Evolutionary conservation across 148 eudicot species (phyloP), one percentile per base, ranked within the genome.

Genomic region (Limonium bicolor): DNA sequence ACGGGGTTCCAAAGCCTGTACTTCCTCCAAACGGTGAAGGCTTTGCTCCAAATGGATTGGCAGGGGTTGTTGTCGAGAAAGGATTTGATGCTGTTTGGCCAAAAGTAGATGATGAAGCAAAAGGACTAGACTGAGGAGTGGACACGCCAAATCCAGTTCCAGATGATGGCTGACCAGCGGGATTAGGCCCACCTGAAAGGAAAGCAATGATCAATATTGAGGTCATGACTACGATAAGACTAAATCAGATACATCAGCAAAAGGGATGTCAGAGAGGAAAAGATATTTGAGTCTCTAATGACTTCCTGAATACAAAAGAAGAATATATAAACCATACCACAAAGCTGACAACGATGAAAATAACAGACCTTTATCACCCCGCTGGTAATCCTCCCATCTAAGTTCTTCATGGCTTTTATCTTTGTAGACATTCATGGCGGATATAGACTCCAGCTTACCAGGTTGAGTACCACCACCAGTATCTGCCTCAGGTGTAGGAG

Each of bases 331-430:
- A 10, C 20, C n/a, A n/a, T n/a, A n/a, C n/a, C n/a, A n/a, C n/a
- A n/a, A n/a, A n/a, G n/a, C n/a, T n/a, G n/a, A n/a, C n/a, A n/a
- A n/a, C n/a, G n/a, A n/a, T n/a, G n/a, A n/a, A 15, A 12, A 12
- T 20, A 13, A 52, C 69, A 46, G 56, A 90, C 97, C 95, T 80
- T 84, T 90, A 63, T 90, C 95, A 46, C 95, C 95, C 39, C 61
- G 66, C 54, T 90, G 95, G 56, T 84, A 84, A 64, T 90, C 97
- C 68, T 84, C 97, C 97, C 97, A 90, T 53, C 95, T 74, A 48
- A 90, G 66, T 62, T 84, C 97, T 65, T 90, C 97, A 51, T 80
- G 95, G 70, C 95, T 90, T 71, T 84, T 90, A 16, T 84, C 93
- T 62, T 84, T 90, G 75, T 84, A 75, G 20, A 59, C 87, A 46